Evolutionary conservation across 2,329 filamentous ascomycete species (phyloP).

Genomic region (Monosporascus sp.): DNA sequence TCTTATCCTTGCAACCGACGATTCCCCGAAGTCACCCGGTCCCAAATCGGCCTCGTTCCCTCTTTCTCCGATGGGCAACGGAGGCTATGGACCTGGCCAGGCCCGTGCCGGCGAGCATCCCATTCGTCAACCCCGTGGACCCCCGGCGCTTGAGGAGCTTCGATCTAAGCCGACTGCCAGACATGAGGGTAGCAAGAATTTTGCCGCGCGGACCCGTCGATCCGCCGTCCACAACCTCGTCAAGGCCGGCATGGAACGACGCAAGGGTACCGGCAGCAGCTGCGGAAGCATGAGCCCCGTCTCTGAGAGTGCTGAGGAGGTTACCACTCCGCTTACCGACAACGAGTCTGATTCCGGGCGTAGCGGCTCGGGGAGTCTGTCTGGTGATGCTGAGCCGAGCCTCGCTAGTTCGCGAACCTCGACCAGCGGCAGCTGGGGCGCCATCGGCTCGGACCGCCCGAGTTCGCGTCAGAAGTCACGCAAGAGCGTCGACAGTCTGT

Average conservation of each 20-base stretch:
- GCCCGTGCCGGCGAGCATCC: slow-evolving; percentile 92
- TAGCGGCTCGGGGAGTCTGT: slow-evolving; percentile 75
- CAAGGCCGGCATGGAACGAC: slow-evolving; percentile 81
- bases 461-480: slow-evolving; percentile 62
- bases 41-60: slow-evolving; percentile 80
- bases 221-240: slow-evolving; percentile 90
- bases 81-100: slow-evolving; percentile 88
- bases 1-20: slow-evolving; percentile 39
- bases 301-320: slow-evolving; percentile 68
- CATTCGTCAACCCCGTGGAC: slow-evolving; percentile 84
- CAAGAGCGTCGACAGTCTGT: slow-evolving; percentile 60
- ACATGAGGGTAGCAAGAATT: slow-evolving; percentile 96
- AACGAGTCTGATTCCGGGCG: slow-evolving; percentile 69
- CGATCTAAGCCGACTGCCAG: slow-evolving; percentile 84
- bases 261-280: slow-evolving; percentile 67
- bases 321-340: slow-evolving; percentile 65
- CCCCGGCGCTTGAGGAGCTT: slow-evolving; percentile 87
- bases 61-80: slow-evolving; percentile 66
- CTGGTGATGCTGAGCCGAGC: slow-evolving; percentile 64
- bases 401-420: slow-evolving; percentile 71
- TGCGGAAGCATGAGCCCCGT: slow-evolving; percentile 82
- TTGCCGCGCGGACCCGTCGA: slow-evolving; percentile 85
- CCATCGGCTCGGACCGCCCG: slow-evolving; percentile 83
- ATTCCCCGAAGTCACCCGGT: slow-evolving; percentile 54
- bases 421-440: slow-evolving; percentile 67